Conservation (phyloP, 495 filamentous ascomycete genomes). For the Hapsidospora chrysogenum region DNA sequence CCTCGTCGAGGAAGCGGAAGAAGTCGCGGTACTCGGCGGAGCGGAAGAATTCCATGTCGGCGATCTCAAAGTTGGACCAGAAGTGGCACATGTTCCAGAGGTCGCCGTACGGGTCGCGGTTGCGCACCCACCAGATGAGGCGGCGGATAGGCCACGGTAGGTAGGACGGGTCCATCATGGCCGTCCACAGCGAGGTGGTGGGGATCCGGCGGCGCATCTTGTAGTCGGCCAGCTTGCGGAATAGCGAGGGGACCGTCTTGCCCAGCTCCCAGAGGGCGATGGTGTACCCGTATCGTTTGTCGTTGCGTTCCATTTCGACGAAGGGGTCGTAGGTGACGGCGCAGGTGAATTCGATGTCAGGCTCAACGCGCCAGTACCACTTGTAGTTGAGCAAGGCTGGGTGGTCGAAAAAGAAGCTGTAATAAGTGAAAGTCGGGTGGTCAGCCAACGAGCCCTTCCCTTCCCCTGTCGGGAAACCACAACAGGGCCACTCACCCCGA, state of each 20-base stretch:
- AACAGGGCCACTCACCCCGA: constrained; percentile 79
- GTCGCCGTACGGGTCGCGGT: constrained; percentile 18
- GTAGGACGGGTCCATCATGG: constrained; percentile 20
- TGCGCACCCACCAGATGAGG: constrained; percentile 17
- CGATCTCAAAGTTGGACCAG: constrained; percentile 44
- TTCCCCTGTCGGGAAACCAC: neutral
- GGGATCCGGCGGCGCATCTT: constrained; percentile 16
- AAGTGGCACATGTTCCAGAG: constrained; percentile 38
- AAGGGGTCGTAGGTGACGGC: constrained; percentile 40
- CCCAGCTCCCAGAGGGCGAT: constrained; percentile 32
- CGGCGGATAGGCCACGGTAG: constrained; percentile 21
- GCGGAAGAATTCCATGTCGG: constrained; percentile 35
- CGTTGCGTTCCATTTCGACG: constrained; percentile 30
- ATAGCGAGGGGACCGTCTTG: constrained; percentile 30
- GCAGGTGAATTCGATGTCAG: constrained; percentile 33
- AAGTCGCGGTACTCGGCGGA: constrained; percentile 28
- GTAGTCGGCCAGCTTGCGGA: constrained; percentile 26
- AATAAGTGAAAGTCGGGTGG: neutral
- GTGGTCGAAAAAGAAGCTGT: constrained; percentile 42
- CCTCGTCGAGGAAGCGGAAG: constrained; percentile 26
- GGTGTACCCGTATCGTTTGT: constrained; percentile 36
- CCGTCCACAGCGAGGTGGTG: constrained; percentile 20
- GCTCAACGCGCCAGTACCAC: constrained; percentile 40
- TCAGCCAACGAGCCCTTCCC: neutral
- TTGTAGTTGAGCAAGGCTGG: constrained; percentile 25